Percentiles rank a stretch among this genome's conserved stretches.
Conservation (phyloP, 2,329 filamentous ascomycete species). For the Alternaria novae-zelandiae region DNA sequence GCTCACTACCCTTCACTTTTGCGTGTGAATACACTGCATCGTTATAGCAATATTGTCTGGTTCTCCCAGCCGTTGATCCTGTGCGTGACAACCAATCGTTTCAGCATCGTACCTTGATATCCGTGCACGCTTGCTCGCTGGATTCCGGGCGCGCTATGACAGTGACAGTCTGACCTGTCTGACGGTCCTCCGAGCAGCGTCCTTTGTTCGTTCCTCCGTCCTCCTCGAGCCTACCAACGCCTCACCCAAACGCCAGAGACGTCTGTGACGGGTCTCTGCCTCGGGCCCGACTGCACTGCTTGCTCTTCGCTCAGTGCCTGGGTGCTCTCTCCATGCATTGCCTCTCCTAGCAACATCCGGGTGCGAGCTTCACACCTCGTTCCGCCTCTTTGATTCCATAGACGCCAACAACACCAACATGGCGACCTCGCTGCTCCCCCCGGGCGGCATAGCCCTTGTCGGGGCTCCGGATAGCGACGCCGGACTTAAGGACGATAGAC, state of each 20-base stretch:
- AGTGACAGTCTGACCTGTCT: conserved; percentile 50
- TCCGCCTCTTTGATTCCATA: conserved; percentile 24
- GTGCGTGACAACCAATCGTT: conserved; percentile 49
- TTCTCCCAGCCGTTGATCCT: conserved; percentile 36
- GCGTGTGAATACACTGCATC: conserved; percentile 8
- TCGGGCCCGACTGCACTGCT: conserved; percentile 31
- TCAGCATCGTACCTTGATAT: conserved; percentile 46
- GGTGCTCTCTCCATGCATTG: conserved; percentile 51
- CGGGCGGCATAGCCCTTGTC: conserved; percentile 45
- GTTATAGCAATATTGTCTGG: conserved; percentile 18
- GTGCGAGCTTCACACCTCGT: conserved; percentile 45
- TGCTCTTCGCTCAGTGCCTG: conserved; percentile 39
- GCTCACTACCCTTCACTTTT: conserved; percentile 10
- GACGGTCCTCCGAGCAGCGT: conserved; percentile 41
- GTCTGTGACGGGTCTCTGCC: conserved; percentile 32
- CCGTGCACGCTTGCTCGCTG: conserved; percentile 47
- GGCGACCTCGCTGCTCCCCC: conserved; percentile 35
- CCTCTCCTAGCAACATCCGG: conserved; percentile 43
- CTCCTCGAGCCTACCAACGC: conserved; percentile 33
- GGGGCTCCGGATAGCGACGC: conserved; percentile 49
- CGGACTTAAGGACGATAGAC: conserved; percentile 38
- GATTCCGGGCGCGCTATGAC: conserved; percentile 50
- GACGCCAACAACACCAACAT: conserved; percentile 29
- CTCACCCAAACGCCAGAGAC: conserved; percentile 32
- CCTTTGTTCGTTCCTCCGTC: conserved; percentile 44